These are phyloP conservation scores for Picochlorum sp. DNA, from an alignment of 139 green algal genomes.

Conservation along the genomic window DNA sequence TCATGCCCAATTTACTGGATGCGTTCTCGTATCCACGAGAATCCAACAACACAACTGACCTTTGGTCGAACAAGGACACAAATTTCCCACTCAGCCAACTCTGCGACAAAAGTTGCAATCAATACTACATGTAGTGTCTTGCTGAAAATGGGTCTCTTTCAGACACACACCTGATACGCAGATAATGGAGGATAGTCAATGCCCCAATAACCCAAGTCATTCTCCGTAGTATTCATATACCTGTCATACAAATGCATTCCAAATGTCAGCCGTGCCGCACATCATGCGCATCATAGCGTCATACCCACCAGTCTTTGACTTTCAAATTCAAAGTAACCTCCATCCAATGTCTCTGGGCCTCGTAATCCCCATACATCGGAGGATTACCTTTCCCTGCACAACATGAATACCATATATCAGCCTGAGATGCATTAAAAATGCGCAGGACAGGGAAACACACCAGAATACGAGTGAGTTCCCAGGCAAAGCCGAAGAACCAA, in stretches of 20 bases:
- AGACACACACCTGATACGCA: constrained; percentile 84
- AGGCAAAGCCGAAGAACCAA: constrained; percentile 57
- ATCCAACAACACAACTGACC: constrained; percentile 52
- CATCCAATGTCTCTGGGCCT: constrained; percentile 99
- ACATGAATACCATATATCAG: neutral
- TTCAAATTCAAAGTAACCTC: constrained; percentile 80
- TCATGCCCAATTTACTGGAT: constrained; percentile 73
- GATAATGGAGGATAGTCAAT: constrained; percentile 96
- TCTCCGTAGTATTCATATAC: constrained; percentile 35
- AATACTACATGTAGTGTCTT: too few relatives aligned
- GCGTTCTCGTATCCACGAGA: constrained; percentile 74
- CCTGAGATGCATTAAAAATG: neutral
- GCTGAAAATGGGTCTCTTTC: too few relatives aligned
- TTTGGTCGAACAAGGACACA: constrained; percentile 59
- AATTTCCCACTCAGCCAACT: constrained; percentile 41
- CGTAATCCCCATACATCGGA: constrained; percentile 92
- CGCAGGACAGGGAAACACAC: constrained; percentile 19
- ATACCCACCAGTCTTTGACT: constrained; percentile 56
- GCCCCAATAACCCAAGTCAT: constrained; percentile 82
- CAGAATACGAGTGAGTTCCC: constrained; percentile 70
- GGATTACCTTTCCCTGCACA: constrained; percentile 46
- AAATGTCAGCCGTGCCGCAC: neutral
- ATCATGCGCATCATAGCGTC: neutral
- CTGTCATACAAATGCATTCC: constrained; percentile 14
- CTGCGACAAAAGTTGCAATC: too few relatives aligned